These are phyloP conservation scores for Collybiopsis confluens DNA, from an alignment of 768 basidiomycete species.

Conservation along the genomic window DNA sequence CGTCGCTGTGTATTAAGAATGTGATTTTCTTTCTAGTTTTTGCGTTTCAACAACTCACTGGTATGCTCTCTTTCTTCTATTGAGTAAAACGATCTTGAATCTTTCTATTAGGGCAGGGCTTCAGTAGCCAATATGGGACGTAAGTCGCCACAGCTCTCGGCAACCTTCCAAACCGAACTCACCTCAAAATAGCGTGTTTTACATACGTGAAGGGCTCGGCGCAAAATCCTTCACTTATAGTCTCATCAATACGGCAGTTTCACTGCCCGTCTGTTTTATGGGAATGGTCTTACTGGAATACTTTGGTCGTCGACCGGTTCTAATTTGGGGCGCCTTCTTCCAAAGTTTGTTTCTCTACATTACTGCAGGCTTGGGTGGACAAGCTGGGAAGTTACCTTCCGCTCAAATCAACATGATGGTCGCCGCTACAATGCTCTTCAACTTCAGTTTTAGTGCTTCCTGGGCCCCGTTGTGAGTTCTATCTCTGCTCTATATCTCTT, in stretches of 20 bases:
- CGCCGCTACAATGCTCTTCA: conserved; percentile 4
- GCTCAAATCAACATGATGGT: conserved; percentile 6
- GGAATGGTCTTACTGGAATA: conserved; percentile 7
- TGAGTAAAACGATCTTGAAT: not conserved
- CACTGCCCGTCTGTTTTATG: conserved; percentile 4
- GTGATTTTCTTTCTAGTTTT: not conserved
- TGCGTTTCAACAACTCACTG: conserved; percentile 7
- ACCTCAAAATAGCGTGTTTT: not conserved
- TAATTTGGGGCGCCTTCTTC: conserved; percentile 7
- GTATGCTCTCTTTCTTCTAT: not conserved
- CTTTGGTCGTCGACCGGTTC: conserved; percentile 4
- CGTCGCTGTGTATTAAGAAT: not conserved
- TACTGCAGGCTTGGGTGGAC: conserved; percentile 3
- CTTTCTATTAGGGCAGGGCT: not conserved
- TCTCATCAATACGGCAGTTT: conserved; percentile 6
- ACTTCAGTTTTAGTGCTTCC: conserved; percentile 4
- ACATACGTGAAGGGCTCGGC: conserved; percentile 5
- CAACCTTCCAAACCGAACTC: not conserved
- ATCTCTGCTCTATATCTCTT: not conserved
- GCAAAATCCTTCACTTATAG: conserved; percentile 4
- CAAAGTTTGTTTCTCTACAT: conserved; percentile 6
- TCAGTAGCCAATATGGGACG: conserved; percentile 8
- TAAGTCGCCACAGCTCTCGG: not conserved
- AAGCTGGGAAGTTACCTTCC: not conserved
- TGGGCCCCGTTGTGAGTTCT: conserved; percentile 9